Conservation (phyloP, 1,139 yeast genomes). For the Diutina catenulata region DNA sequence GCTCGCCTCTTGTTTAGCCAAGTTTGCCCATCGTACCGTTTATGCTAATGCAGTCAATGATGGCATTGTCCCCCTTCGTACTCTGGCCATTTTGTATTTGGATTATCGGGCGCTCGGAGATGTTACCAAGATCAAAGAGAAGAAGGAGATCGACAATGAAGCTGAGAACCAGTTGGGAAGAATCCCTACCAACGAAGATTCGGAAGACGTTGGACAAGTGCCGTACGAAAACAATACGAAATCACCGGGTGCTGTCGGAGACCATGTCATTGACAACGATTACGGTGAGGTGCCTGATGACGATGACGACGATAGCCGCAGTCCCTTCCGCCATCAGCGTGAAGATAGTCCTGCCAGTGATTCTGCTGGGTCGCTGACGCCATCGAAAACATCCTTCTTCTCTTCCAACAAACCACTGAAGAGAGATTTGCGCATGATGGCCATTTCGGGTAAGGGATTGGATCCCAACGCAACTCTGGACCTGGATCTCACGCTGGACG, state of each 20-base stretch:
- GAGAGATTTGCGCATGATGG: not conserved
- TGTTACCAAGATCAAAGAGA: conserved; percentile 3
- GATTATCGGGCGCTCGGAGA: conserved; percentile 16
- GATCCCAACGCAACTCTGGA: not conserved
- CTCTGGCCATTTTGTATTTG: conserved; percentile 15
- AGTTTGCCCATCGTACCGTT: conserved; percentile 14
- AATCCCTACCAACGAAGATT: not conserved
- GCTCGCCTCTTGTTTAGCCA: conserved; percentile 11
- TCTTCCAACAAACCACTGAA: not conserved
- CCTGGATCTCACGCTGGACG: not conserved
- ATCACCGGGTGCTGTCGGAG: too few species aligned
- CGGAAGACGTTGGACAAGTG: not conserved
- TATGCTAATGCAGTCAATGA: conserved; percentile 19
- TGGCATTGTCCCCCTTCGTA: conserved; percentile 18
- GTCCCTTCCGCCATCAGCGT: too few species aligned
- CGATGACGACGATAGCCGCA: too few species aligned
- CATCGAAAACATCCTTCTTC: too few species aligned
- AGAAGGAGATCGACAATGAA: not conserved
- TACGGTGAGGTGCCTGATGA: too few species aligned
- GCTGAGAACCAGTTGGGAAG: not conserved
- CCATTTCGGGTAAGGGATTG: not conserved
- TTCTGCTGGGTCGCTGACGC: too few species aligned
- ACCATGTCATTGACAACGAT: too few species aligned
- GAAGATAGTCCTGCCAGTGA: too few species aligned
- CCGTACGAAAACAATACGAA: too few species aligned